A percentile compares a stretch with the other conserved stretches of the same genome.
phyloP scores from a whole-genome alignment of 2,329 filamentous ascomycete genomes.

The Paecilomyces dactylethromorphus region DNA sequence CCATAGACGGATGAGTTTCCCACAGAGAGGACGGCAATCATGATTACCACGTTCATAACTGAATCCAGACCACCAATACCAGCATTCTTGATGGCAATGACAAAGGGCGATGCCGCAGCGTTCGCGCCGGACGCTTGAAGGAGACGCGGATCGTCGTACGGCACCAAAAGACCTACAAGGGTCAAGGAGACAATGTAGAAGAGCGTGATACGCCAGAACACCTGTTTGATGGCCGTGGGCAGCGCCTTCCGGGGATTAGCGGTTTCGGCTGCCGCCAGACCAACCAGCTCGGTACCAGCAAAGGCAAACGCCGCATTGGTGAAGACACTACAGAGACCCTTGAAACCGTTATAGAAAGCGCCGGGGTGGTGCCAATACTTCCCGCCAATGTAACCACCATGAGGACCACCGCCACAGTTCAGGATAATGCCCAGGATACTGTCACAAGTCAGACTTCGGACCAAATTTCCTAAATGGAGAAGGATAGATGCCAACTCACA shows the following conservation, averaged over 20 bases:
- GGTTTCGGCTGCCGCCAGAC: conserved; percentile 54
- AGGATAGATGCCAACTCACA: conserved; percentile 47
- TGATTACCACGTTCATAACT: conserved; percentile 91
- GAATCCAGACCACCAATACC: conserved; percentile 75
- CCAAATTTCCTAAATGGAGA: not conserved
- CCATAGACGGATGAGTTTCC: conserved; percentile 91
- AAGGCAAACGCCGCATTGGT: conserved; percentile 59
- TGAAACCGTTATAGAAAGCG: conserved; percentile 63
- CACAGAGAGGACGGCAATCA: conserved; percentile 83
- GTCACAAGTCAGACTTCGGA: conserved; percentile 12
- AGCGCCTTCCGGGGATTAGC: conserved; percentile 60
- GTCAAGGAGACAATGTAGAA: conserved; percentile 84
- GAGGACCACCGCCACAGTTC: conserved; percentile 71
- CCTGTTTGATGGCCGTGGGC: conserved; percentile 82
- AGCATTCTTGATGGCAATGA: conserved; percentile 82
- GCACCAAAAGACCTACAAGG: conserved; percentile 75
- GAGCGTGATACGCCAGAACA: conserved; percentile 87
- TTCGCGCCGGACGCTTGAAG: conserved; percentile 55
- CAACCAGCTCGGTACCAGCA: conserved; percentile 56
- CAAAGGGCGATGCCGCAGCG: conserved; percentile 77
- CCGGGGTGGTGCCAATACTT: conserved; percentile 72
- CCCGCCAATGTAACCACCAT: conserved; percentile 72
- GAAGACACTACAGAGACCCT: conserved; percentile 58
- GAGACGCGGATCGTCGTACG: conserved; percentile 61
- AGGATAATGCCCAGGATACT: conserved; percentile 80